A percentile compares a stretch with the other conserved stretches of the same genome.
phyloP scores from a whole-genome alignment of 2,329 filamentous ascomycete genomes.

The Hypoxylon sp. region DNA sequence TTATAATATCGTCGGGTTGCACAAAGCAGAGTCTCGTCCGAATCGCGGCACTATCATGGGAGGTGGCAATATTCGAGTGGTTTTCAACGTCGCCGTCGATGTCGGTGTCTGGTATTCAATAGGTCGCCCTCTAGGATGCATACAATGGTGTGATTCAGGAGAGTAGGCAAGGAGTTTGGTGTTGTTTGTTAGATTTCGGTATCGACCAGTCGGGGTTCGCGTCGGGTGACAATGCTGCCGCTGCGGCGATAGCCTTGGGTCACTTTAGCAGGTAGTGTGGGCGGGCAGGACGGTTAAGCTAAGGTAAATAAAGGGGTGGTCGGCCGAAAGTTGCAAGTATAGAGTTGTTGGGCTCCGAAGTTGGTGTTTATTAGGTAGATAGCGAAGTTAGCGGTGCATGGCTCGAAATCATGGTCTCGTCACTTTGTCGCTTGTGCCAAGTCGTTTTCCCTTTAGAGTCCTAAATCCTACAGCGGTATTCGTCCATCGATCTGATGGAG shows the following conservation, averaged over 20 bases:
- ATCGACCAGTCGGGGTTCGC: slow-evolving; percentile 17
- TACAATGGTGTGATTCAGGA: slow-evolving; percentile 28
- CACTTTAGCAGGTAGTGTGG: background rate
- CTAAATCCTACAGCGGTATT: slow-evolving; percentile 27
- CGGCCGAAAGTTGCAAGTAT: slow-evolving; percentile 42
- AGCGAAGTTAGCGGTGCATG: slow-evolving; percentile 42
- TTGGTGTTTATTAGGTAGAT: slow-evolving; percentile 43
- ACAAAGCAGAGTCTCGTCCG: slow-evolving; percentile 48
- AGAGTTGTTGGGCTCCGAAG: slow-evolving; percentile 45
- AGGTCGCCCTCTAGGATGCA: slow-evolving; percentile 27
- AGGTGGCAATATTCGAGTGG: slow-evolving; percentile 31
- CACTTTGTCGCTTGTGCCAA: slow-evolving; percentile 22
- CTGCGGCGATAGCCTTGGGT: slow-evolving; percentile 12
- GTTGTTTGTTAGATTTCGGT: slow-evolving; percentile 13
- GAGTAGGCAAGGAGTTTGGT: slow-evolving; percentile 13
- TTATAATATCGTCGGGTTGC: slow-evolving; percentile 49
- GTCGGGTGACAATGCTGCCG: slow-evolving; percentile 26
- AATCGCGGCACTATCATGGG: slow-evolving; percentile 52
- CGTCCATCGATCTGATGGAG: slow-evolving; percentile 27
- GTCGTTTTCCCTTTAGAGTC: slow-evolving; percentile 13
- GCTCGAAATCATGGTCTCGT: slow-evolving; percentile 39
- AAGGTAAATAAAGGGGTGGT: slow-evolving; percentile 40
- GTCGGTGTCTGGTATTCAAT: slow-evolving; percentile 30
- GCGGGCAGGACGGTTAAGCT: slow-evolving; percentile 15
- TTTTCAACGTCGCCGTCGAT: slow-evolving; percentile 26